Conservation (phyloP, 192 early-diverging fungal species). For the Backusella psychrophila region DNA sequence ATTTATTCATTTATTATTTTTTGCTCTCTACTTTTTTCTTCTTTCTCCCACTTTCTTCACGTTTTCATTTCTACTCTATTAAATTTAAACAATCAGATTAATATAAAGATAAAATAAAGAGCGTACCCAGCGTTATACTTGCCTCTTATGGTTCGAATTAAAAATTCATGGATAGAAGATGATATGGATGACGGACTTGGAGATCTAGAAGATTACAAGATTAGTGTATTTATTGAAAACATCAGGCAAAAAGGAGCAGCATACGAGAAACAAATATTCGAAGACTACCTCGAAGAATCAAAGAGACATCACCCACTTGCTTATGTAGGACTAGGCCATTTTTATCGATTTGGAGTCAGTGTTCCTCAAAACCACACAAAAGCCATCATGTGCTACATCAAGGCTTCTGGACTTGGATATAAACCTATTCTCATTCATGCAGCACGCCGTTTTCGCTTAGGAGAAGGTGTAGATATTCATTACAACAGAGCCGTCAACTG, state of each 20-base stretch:
- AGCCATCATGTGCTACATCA: not conserved
- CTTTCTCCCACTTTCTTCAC: too few relatives aligned
- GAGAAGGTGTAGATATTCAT: not conserved
- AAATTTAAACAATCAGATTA: too few relatives aligned
- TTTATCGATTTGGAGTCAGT: not conserved
- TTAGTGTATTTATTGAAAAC: not conserved
- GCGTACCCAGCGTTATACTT: not conserved
- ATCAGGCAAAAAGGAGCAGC: not conserved
- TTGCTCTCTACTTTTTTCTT: too few relatives aligned
- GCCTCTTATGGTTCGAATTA: not conserved
- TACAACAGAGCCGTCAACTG: not conserved
- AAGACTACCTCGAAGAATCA: not conserved
- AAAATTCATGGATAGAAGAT: not conserved
- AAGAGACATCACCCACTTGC: not conserved
- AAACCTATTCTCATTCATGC: not conserved
- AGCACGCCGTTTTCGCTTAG: not conserved
- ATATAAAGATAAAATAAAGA: too few relatives aligned
- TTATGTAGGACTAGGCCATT: not conserved
- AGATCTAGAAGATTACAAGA: not conserved
- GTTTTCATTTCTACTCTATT: too few relatives aligned
- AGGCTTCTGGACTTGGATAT: not conserved
- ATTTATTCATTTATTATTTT: not conserved
- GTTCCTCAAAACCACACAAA: not conserved
- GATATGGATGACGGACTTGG: not conserved
- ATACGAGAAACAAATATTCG: not conserved